Evolutionary conservation across 768 basidiomycete genomes (phyloP).

Genomic region (Russula abietina): DNA sequence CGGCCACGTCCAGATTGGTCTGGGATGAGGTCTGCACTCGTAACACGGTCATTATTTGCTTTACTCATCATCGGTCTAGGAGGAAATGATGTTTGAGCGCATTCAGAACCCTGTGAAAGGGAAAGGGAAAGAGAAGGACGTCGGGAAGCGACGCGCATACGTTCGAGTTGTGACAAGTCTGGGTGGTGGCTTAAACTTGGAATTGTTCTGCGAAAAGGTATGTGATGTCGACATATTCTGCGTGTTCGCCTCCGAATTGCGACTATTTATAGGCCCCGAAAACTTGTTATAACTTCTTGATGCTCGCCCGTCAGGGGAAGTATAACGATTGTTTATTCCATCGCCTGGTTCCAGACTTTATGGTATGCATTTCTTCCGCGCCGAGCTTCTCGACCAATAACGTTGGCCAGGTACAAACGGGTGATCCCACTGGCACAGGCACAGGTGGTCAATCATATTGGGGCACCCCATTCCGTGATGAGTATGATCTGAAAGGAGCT

Average conservation of each 20-base stretch:
- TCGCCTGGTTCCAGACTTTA: constrained; percentile 88
- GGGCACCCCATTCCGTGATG: constrained; percentile 95
- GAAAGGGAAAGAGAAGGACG: constrained; percentile 89
- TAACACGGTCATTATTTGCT: neutral
- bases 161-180: constrained; percentile 92
- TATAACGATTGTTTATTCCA: constrained; percentile 91
- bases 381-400: constrained; percentile 13
- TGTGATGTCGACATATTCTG: constrained; percentile 8
- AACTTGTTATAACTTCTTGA: constrained; percentile 97
- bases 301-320: constrained; percentile 85
- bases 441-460: constrained; percentile 88
- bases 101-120: constrained; percentile 74
- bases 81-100: constrained; percentile 97
- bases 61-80: constrained; percentile 38
- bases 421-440: constrained; percentile 95
- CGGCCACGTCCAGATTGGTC: constrained; percentile 68
- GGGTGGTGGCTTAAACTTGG: constrained; percentile 78
- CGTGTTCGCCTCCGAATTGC: constrained; percentile 2
- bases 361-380: constrained; percentile 50
- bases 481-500: constrained; percentile 82
- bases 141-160: constrained; percentile 88
- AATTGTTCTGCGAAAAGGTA: constrained; percentile 86
- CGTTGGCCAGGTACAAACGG: constrained; percentile 77
- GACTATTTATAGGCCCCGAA: constrained; percentile 69
- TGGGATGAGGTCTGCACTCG: constrained; percentile 74